A percentile compares a stretch with the other conserved stretches of the same genome.
Conservation (phyloP, 176 grass and related monocot species). For the Puya raimondii region DNA sequence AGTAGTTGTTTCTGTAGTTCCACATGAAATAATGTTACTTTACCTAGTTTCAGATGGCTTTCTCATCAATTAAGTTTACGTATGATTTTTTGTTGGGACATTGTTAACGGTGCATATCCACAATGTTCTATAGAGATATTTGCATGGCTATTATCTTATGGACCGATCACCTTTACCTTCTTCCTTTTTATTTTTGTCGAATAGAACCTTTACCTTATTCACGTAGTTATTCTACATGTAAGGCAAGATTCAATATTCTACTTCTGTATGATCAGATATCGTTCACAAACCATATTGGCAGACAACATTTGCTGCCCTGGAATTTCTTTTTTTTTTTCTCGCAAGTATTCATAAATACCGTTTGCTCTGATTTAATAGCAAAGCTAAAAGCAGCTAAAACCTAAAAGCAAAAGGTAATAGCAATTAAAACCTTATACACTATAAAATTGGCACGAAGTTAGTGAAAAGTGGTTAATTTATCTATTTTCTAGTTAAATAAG, state of each 20-base stretch:
- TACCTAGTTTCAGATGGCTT: not conserved
- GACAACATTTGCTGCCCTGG: not conserved
- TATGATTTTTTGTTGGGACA: not conserved
- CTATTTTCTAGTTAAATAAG: too few relatives aligned
- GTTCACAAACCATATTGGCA: not conserved
- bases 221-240: not conserved
- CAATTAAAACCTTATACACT: too few relatives aligned
- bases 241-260: not conserved
- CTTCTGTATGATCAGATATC: conserved; percentile 3
- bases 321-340: not conserved
- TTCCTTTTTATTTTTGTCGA: too few relatives aligned
- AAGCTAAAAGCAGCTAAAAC: too few relatives aligned
- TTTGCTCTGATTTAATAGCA: not conserved
- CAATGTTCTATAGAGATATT: not conserved
- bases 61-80: not conserved
- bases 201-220: too few relatives aligned
- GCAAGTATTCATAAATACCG: not conserved
- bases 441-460: too few relatives aligned
- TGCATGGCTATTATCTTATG: not conserved
- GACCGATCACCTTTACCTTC: not conserved
- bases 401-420: too few relatives aligned
- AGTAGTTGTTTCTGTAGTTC: not conserved
- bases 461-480: too few relatives aligned
- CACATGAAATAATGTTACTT: not conserved
- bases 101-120: not conserved